phyloP scores from a whole-genome alignment of 192 early-diverging fungal species.

The Backusella westeae region DNA sequence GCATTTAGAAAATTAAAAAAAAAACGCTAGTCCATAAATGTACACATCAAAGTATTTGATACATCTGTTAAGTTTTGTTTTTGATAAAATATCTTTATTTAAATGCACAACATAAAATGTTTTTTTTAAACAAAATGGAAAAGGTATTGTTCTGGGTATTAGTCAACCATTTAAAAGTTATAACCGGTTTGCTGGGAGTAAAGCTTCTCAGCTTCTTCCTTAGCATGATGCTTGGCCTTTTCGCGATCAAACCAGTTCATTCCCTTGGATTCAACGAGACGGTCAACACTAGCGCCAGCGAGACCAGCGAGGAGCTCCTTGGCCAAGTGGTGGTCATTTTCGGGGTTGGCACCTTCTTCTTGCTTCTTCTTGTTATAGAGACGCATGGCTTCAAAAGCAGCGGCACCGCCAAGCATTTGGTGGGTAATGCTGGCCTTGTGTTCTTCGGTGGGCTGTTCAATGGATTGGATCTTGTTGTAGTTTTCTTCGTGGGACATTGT shows the following conservation, averaged over 20 bases:
- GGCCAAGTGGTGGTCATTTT: slow-evolving; percentile 29
- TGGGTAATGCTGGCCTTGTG: slow-evolving; percentile 27
- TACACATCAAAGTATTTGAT: neutral
- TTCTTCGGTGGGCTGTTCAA: slow-evolving; percentile 21
- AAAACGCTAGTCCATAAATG: neutral
- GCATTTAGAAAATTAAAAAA: neutral
- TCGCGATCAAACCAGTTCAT: slow-evolving; percentile 39
- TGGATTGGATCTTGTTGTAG: slow-evolving; percentile 21
- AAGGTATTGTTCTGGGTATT: neutral
- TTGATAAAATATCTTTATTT: neutral
- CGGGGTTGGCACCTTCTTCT: neutral
- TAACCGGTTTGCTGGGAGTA: slow-evolving; percentile 13
- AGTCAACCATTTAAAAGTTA: neutral
- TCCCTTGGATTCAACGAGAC: slow-evolving; percentile 40
- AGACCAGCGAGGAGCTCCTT: slow-evolving; percentile 48
- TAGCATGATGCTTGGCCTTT: slow-evolving; percentile 37
- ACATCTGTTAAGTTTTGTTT: neutral
- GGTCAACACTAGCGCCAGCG: slow-evolving; percentile 42
- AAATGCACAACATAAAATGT: neutral
- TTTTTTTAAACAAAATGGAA: neutral
- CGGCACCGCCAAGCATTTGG: slow-evolving; percentile 45
- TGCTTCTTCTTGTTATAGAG: slow-evolving; percentile 28
- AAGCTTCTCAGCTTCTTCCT: slow-evolving; percentile 31
- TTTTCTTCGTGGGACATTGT: slow-evolving; percentile 20
- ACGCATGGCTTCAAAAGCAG: slow-evolving; percentile 53